A percentile compares a stretch with the other conserved stretches of the same genome.
phyloP scores from a whole-genome alignment of 75 land plant genomes.

The Larix kaempferi region DNA sequence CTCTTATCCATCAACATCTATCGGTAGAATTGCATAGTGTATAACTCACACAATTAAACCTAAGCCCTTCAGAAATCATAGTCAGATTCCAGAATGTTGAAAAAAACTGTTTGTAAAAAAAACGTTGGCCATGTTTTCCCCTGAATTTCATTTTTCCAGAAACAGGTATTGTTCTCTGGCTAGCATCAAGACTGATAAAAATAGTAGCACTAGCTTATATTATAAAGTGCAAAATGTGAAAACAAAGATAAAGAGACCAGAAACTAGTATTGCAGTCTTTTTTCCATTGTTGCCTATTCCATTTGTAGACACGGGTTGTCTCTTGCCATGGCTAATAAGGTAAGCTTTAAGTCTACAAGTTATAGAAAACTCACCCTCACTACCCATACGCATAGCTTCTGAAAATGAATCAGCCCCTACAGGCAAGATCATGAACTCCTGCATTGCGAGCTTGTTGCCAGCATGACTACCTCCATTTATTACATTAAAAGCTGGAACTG shows the following conservation, averaged over 20 bases:
- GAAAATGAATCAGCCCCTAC: slow-evolving; percentile 89
- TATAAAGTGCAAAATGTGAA: slow-evolving; percentile 1
- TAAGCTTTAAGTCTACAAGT: not conserved
- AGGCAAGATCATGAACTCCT: slow-evolving; percentile 96
- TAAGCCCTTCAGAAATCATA: too few relatives aligned
- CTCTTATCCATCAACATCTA: not conserved
- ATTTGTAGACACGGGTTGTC: not conserved
- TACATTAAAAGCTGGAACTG: slow-evolving; percentile 97
- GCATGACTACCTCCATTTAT: slow-evolving; percentile 98
- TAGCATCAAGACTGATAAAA: not conserved
- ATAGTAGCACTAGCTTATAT: not conserved
- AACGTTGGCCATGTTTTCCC: not conserved
- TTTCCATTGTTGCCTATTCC: not conserved
- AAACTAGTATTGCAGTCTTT: not conserved
- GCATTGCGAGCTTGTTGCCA: slow-evolving; percentile 94
- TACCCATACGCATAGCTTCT: slow-evolving; percentile 95
- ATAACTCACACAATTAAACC: too few relatives aligned
- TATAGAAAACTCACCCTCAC: slow-evolving; percentile 69
- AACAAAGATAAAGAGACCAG: slow-evolving; percentile 4
- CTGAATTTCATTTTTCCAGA: too few relatives aligned
- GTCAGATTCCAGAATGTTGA: not conserved
- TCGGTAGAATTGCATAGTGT: not conserved
- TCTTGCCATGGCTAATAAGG: not conserved
- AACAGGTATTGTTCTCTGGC: not conserved
- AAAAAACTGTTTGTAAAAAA: not conserved